phyloP scores from a whole-genome alignment of 192 early-diverging fungal species.

The Coemansia guatemalensis region DNA sequence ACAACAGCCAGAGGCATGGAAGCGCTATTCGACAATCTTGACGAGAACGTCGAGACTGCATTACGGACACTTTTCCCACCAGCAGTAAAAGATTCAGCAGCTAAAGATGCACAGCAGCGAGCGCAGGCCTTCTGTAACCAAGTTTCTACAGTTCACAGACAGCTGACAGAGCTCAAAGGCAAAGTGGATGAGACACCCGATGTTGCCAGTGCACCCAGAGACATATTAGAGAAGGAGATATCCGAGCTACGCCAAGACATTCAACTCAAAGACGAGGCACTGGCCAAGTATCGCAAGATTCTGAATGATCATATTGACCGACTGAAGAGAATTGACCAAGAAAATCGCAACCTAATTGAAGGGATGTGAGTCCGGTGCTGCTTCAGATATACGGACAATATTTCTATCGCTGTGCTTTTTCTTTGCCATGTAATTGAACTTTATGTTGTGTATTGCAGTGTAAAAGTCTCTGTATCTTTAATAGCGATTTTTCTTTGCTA shows the following conservation, averaged over 20 bases:
- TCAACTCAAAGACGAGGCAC: constrained; percentile 18
- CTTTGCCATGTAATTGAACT: no score
- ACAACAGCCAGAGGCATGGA: constrained; percentile 20
- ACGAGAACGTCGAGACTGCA: constrained; percentile 30
- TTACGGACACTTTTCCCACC: constrained; percentile 37
- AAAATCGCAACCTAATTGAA: constrained; percentile 19
- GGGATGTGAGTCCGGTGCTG: neutral
- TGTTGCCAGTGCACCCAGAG: neutral
- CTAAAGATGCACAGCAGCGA: constrained; percentile 43
- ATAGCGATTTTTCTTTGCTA: neutral
- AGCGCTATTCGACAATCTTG: constrained; percentile 30
- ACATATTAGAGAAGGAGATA: constrained; percentile 25
- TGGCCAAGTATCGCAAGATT: constrained; percentile 26
- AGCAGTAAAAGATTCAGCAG: neutral
- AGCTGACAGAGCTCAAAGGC: constrained; percentile 30
- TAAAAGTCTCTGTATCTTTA: neutral
- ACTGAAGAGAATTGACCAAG: constrained; percentile 9
- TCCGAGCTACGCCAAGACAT: constrained; percentile 36
- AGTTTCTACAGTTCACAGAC: constrained; percentile 17
- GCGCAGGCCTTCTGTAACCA: constrained; percentile 36
- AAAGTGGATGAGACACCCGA: constrained; percentile 18
- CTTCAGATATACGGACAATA: neutral
- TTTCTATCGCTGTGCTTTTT: neutral
- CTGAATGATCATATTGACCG: constrained; percentile 10
- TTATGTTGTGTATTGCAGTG: neutral